Evolutionary conservation across 768 basidiomycete species (phyloP).

Genomic region (Psilocybe sp.): DNA sequence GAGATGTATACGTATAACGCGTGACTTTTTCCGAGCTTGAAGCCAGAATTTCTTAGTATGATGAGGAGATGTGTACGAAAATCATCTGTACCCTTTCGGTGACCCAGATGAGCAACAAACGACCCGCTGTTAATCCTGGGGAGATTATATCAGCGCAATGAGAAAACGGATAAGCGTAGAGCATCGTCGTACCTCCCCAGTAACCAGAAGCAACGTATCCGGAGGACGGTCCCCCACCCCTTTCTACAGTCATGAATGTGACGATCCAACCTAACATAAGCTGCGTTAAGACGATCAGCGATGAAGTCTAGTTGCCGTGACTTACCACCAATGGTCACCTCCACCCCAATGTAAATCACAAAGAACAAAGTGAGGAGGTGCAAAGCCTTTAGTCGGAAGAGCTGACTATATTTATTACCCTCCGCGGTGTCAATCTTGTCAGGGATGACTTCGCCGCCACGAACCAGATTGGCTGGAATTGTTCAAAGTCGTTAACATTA

Average conservation of each 20-base stretch:
- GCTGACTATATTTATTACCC: conserved; percentile 39
- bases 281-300: conserved; percentile 8
- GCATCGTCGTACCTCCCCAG: conserved; percentile 37
- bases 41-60: neutral
- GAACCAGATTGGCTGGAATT: conserved; percentile 43
- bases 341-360: conserved; percentile 64
- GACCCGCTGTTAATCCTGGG: conserved; percentile 53
- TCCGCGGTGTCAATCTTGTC: conserved; percentile 27
- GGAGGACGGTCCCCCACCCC: conserved; percentile 33
- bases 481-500: neutral
- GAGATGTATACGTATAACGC: conserved; percentile 50
- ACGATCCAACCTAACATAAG: conserved; percentile 59
- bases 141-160: neutral
- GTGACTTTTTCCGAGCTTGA: conserved; percentile 50
- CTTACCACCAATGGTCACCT: conserved; percentile 52
- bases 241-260: conserved; percentile 42
- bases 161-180: neutral
- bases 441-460: conserved; percentile 45
- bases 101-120: conserved; percentile 50
- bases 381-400: conserved; percentile 47
- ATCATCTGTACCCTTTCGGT: conserved; percentile 27
- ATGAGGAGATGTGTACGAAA: neutral
- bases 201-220: conserved; percentile 54
- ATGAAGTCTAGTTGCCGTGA: neutral
- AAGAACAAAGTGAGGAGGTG: conserved; percentile 61